Evolutionary conservation across 2,329 filamentous ascomycete genomes (phyloP).

Genomic region (Aspergillus aculeatus): DNA sequence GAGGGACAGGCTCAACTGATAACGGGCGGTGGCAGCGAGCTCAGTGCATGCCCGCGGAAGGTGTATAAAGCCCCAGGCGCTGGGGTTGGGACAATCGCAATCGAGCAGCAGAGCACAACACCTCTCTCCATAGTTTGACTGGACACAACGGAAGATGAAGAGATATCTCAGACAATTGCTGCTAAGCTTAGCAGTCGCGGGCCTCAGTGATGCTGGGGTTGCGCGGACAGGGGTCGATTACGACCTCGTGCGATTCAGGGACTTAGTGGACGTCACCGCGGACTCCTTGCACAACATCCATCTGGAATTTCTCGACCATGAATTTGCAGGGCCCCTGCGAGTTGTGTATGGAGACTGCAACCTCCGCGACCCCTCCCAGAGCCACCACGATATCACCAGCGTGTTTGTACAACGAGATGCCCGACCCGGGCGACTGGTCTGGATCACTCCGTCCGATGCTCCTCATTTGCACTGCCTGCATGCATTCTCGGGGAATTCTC

Average conservation of each 20-base stretch:
- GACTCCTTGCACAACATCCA: conserved; percentile 53
- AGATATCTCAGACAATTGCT: no score
- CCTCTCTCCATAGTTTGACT: no score
- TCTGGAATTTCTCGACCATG: conserved; percentile 40
- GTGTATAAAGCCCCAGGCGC: no score
- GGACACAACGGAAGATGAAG: no score
- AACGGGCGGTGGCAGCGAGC: no score
- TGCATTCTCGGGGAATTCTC: conserved; percentile 29
- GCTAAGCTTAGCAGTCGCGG: no score
- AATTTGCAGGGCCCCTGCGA: conserved; percentile 45
- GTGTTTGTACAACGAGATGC: conserved; percentile 39
- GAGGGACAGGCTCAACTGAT: no score
- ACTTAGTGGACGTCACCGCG: conserved; percentile 33
- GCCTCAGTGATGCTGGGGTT: no score
- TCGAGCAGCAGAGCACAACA: no score
- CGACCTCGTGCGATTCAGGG: conserved; percentile 27
- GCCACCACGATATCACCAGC: conserved; percentile 47
- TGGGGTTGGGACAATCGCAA: no score
- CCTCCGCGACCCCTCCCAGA: conserved; percentile 29
- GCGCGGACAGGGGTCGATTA: not conserved
- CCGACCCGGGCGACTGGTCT: conserved; percentile 47
- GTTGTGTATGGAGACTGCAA: conserved; percentile 48
- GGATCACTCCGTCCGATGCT: conserved; percentile 34
- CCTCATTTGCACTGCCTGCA: conserved; percentile 34
- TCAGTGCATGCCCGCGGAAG: no score